Evolutionary conservation across 2,329 filamentous ascomycete genomes (phyloP), one percentile per base, ranked within the genome.

Genomic region (Colletotrichum gloeosporioides): DNA sequence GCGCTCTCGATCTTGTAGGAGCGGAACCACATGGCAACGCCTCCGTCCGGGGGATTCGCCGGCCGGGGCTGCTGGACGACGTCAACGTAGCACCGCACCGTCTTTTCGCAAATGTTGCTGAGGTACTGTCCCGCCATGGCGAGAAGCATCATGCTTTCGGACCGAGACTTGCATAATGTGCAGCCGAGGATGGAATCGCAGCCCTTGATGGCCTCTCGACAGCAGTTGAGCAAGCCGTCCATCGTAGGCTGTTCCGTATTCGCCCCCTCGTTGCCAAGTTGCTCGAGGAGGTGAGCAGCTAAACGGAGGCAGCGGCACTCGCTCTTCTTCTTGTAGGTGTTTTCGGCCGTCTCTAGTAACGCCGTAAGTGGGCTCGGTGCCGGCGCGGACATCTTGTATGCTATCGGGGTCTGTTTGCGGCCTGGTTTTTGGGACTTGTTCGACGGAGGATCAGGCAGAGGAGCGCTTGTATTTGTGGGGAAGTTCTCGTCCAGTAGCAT

Each of bases 61-160:
- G 64, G 25, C 29, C 27, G 71, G 13, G 36, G 2, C 25, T 62
- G 36, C 29, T 53, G 64, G 1, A 34, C 8, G 4, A 73, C 57
- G 18, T 63, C 71, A 0, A 73, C 57, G 31, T 73, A 73, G 25
- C 36, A 73, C 16, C 71, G 55, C 1, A 73, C 71, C 3, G 57
- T 73, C 71, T 64, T 73, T 34, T 73, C 57, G 65, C 71, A 73
- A 4, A 69, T 69, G n/a, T 64, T 69, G 57, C 65, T 73, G 4
- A 69, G 65, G 31, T 73, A 73, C 25, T 73, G 65, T 1, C 36
- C 65, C 5, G 71, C 55, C 71, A 73, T 73, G 6, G 65, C 64
- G 15, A 73, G 39, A 4, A 73, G 71, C 71, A 73, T 73, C 65
- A 73, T 69, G 39, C 64, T 73, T 27, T 73, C 71, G 7, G 65